Evolutionary conservation across 192 early-diverging fungal genomes (phyloP), one percentile per base, ranked within the genome.

Genomic region (Paraglomus brasilianum): DNA sequence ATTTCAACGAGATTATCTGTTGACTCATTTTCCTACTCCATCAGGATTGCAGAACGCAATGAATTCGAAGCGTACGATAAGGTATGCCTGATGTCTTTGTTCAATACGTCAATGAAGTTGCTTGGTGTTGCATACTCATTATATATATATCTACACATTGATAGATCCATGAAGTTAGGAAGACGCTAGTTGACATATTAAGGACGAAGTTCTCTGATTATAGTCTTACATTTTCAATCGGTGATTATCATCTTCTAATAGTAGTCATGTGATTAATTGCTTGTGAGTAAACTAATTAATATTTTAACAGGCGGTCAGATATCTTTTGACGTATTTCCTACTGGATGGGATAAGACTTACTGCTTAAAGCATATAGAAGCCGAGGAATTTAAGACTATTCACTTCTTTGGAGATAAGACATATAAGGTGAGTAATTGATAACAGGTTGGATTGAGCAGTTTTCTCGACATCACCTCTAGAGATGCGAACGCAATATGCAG

Each of bases 381-480:
- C 36, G 92, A 99, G 75, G 87, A 83, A 50, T 98, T 99, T 81
- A 87, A 84, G 49, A 89, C 77, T 11, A 91, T 98, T 69, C 93
- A 99, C 82, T 99, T 99, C 79, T 99, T 99, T 81, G 97, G 97
- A 60, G 97, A 99, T 82, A 99, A 99, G 87, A 92, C 95, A 47
- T 92, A 93, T 76, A 76, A 89, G 80, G 81, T 83, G 58, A 41
- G 10, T 7, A 41, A 10, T 42, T 40, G n/a, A 8, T 42, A 1
- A 72, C 5, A 15, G 0, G 0, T 8, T 9, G 0, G n/a, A 41
- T 63, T 51, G 11, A 17, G 41, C 30, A 40, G 47, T 56, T 42
- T 21, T 11, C 58, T 15, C 58, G 14, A 10, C 10, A 22, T 58
- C 14, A 55, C 51, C 30, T 14, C n/a, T 59, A 30, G 22, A 59